Evolutionary conservation across 495 filamentous ascomycete genomes (phyloP), one percentile per base, ranked within the genome.

Genomic region (Aspergillus nidulans): DNA sequence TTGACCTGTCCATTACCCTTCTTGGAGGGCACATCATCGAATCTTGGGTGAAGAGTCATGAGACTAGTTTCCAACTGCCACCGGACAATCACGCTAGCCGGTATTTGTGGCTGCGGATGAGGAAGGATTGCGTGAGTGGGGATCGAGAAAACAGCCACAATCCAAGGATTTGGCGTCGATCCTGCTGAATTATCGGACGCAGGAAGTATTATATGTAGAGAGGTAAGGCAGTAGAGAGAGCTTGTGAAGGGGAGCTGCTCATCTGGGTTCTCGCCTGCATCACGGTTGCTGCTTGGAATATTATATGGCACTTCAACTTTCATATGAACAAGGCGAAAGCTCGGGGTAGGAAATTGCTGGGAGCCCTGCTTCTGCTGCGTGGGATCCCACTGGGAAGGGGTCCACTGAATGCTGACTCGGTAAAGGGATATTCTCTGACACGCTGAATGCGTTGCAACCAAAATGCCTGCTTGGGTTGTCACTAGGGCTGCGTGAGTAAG

Each of bases 401-500:
- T 75, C 75, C 75, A 77, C 48, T 59, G 60, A 34, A 90, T 79
- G 3, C 68, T 58, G 6, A 86, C 79, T 55, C 82, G 79, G 34
- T 88, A 81, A 4, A 88, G 64, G 40, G 77, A 81, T 19, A 90
- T 77, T 65, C 88, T 85, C 52, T 82, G 85, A 12, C 83, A 84
- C 10, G 76, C 74, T 4, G 85, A 90, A 24, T 83, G 82, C 36
- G 85, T 82, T 1, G 81, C 82, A 44, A 91, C 72, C 19, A 89
- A 62, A 24, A 90, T 78, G 52, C 79, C 80, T 62, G 84, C 78
- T 69, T 78, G 86, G 40, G 92, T 89, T 10, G 85, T 81, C 54
- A 85, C 85, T 52, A 94, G 74, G 13, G 91, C 80, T 3, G 90
- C 89, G 71, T 96, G 91, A 4, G 89, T 91, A 30, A 95, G 76